These are phyloP conservation scores for Penicillium concentricum DNA, from an alignment of 2,329 filamentous ascomycete species.

Conservation along the genomic window DNA sequence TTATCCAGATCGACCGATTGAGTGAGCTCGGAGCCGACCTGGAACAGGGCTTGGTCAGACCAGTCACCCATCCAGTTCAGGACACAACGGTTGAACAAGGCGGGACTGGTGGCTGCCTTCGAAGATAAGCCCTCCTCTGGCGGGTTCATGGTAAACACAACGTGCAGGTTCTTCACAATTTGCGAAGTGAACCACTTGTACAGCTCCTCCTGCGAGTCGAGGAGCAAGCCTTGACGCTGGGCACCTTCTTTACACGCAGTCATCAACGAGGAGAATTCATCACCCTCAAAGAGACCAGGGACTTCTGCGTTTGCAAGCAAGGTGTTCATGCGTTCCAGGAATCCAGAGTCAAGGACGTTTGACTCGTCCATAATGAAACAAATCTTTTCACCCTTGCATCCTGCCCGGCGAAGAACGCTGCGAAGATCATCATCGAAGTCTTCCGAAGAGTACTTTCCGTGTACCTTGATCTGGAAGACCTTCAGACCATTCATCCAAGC, in stretches of 20 bases:
- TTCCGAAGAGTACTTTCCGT: conserved; percentile 95
- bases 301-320: conserved; percentile 98
- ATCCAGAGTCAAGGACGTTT: conserved; percentile 96
- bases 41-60: conserved; percentile 98
- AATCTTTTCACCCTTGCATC: conserved; percentile 98
- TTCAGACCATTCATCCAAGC: conserved; percentile 99
- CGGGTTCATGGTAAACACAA: conserved; percentile 99
- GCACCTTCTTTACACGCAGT: conserved; percentile 98
- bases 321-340: conserved; percentile 99
- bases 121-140: conserved; percentile 92
- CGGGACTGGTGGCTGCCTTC: conserved; percentile 95
- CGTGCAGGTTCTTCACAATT: conserved; percentile 97
- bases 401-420: conserved; percentile 87
- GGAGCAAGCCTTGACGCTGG: conserved; percentile 87
- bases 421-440: conserved; percentile 98
- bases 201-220: conserved; percentile 98
- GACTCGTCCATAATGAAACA: conserved; percentile 99
- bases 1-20: conserved; percentile 95
- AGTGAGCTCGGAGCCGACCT: conserved; percentile 92
- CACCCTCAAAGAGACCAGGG: conserved; percentile 96
- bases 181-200: conserved; percentile 99
- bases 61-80: conserved; percentile 99
- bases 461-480: conserved; percentile 99
- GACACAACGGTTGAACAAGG: conserved; percentile 98
- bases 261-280: conserved; percentile 97